Evolutionary conservation across 352 stramenopile genomes (phyloP), one percentile per base, ranked within the genome.

Genomic region (Aphanomyces stellatus): DNA sequence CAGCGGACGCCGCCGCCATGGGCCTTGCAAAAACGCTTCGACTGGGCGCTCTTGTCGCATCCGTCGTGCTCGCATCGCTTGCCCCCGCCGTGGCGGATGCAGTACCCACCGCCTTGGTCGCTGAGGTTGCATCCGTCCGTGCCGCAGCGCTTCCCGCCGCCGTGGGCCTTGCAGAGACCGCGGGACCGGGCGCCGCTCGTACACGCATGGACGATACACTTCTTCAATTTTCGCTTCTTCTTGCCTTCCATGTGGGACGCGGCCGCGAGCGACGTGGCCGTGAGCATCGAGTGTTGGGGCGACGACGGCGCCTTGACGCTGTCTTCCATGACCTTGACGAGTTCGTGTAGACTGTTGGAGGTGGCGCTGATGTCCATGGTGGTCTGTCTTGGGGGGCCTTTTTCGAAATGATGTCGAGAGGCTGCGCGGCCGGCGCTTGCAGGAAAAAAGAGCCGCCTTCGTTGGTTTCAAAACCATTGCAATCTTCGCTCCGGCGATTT

Each of bases 91-190:
- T 95, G 86, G 1, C 88, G 72, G 30, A 92, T 82, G 41, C 86
- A 95, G 74, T 90, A 81, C 19, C 86, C 86, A 13, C 86, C 86
- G 25, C 86, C 86, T 61, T 95, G 86, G 72, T 95, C 86, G 62
- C 83, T 91, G 0, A 85, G 91, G 1, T 80, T 87, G 66, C 86
- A 95, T 0, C 81, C 83, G 0, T 81, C 80, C 0, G 81, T 88
- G 25, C 76, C 84, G 69, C 86, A 95, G 1, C 80, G 80, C 2
- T 85, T 85, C 2, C 87, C 87, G 27, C 87, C 87, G 13, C 87
- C 87, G 72, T 95, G 87, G 5, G 77, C 84, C 56, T 92, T 93
- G 77, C 87, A 95, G 31, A 94, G 75, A 0, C 87, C 87, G 2
- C 79, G 75, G 42, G 85, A 93, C 0, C 84, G 84, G 34, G 90